These are phyloP conservation scores for Artemisia annua DNA, from an alignment of 129 eudicot species.

Conservation along the genomic window DNA sequence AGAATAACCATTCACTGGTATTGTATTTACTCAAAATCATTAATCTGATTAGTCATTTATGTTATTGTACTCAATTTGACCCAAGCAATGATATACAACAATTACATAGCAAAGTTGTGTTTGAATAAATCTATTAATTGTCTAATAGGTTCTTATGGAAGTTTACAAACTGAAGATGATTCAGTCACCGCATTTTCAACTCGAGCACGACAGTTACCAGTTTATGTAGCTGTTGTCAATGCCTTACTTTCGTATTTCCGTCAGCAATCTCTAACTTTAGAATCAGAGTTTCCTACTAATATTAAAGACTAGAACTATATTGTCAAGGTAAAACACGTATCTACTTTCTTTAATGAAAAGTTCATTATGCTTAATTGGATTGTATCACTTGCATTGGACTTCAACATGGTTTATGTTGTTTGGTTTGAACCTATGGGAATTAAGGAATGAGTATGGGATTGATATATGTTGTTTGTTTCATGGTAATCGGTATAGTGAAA, in stretches of 20 bases:
- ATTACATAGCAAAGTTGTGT: neutral
- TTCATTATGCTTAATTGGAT: neutral
- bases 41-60: neutral
- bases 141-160: neutral
- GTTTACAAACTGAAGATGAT: neutral
- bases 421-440: no score
- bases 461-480: no score
- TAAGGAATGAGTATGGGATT: no score
- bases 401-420: neutral
- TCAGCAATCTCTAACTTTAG: neutral
- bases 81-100: neutral
- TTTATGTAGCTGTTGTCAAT: neutral
- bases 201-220: neutral
- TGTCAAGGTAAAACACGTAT: no score
- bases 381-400: neutral
- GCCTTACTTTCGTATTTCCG: conserved; percentile 5
- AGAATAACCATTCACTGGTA: neutral
- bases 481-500: no score
- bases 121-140: neutral
- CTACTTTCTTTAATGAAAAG: neutral
- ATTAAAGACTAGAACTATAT: no score
- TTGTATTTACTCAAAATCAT: neutral
- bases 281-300: neutral
- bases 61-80: neutral
- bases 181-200: neutral